These are phyloP conservation scores for Chaetomiaceae sp. DNA, from an alignment of 2,329 filamentous ascomycete genomes.

Conservation along the genomic window DNA sequence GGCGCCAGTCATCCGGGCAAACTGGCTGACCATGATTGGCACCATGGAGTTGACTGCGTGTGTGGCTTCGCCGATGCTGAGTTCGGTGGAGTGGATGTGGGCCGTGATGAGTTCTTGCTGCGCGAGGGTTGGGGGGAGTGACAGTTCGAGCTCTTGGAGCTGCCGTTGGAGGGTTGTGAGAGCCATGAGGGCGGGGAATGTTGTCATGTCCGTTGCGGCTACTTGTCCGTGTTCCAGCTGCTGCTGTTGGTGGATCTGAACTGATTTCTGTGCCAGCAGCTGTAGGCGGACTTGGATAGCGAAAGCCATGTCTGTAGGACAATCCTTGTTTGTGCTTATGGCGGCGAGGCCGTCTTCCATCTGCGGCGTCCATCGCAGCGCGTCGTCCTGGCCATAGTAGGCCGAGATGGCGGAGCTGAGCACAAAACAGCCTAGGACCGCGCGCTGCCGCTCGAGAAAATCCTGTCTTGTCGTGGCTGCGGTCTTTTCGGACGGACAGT, in stretches of 20 bases:
- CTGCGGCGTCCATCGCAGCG: neutral
- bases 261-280: conserved; percentile 32
- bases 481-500: neutral
- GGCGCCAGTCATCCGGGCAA: neutral
- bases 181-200: conserved; percentile 24
- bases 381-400: neutral
- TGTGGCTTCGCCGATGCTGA: conserved; percentile 23
- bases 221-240: neutral
- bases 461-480: conserved; percentile 20
- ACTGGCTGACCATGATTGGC: conserved; percentile 16
- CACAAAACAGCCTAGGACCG: conserved; percentile 22
- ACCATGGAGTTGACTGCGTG: conserved; percentile 11
- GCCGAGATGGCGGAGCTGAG: neutral
- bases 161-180: conserved; percentile 33
- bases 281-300: conserved; percentile 36
- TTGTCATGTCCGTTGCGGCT: neutral
- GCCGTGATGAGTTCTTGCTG: conserved; percentile 10
- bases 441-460: conserved; percentile 28
- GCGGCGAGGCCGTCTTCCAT: neutral
- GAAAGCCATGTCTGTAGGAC: conserved; percentile 31
- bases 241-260: conserved; percentile 31
- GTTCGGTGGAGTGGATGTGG: conserved; percentile 13
- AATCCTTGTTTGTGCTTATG: conserved; percentile 16
- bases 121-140: conserved; percentile 21
- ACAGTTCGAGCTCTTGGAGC: conserved; percentile 31